Percentiles rank a stretch among this genome's conserved stretches.
These are phyloP conservation scores for Amyloporia xantha DNA, from an alignment of 768 basidiomycete genomes.

Conservation along the genomic window DNA sequence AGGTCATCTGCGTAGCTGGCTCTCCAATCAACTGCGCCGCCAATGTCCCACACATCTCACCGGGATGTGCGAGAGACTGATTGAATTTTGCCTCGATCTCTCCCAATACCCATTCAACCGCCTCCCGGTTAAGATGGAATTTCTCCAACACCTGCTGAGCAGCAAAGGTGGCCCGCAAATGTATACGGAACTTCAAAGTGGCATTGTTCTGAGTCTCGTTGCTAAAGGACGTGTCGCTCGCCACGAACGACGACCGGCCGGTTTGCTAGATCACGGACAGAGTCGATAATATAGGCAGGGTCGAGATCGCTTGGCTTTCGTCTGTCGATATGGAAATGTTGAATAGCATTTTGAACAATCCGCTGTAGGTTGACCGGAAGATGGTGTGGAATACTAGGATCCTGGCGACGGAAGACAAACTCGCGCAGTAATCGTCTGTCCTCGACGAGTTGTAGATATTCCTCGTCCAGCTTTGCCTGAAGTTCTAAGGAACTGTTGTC, in stretches of 20 bases:
- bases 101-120: slow-evolving; percentile 95
- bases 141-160: slow-evolving; percentile 82
- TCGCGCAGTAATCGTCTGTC: slow-evolving; percentile 77
- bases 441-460: slow-evolving; percentile 53
- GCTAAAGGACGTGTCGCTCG: slow-evolving; percentile 66
- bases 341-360: slow-evolving; percentile 90
- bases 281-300: slow-evolving; percentile 79
- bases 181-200: slow-evolving; percentile 89
- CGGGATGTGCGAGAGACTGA: slow-evolving; percentile 83
- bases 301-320: slow-evolving; percentile 91
- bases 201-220: slow-evolving; percentile 80
- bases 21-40: slow-evolving; percentile 99
- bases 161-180: slow-evolving; percentile 84
- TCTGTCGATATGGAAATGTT: slow-evolving; percentile 95
- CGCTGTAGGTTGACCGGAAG: slow-evolving; percentile 95
- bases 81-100: slow-evolving; percentile 97
- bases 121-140: slow-evolving; percentile 83
- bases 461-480: slow-evolving; percentile 79
- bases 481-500: slow-evolving; percentile 79
- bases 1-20: slow-evolving; percentile 98
- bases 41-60: slow-evolving; percentile 98
- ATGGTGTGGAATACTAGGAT: slow-evolving; percentile 69
- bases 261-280: slow-evolving; percentile 65
- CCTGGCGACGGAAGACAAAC: slow-evolving; percentile 77
- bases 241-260: slow-evolving; percentile 87